A percentile compares a stretch with the other conserved stretches of the same genome.
Conservation (phyloP, 2,329 filamentous ascomycete species). For the Ophiostoma ips region DNA sequence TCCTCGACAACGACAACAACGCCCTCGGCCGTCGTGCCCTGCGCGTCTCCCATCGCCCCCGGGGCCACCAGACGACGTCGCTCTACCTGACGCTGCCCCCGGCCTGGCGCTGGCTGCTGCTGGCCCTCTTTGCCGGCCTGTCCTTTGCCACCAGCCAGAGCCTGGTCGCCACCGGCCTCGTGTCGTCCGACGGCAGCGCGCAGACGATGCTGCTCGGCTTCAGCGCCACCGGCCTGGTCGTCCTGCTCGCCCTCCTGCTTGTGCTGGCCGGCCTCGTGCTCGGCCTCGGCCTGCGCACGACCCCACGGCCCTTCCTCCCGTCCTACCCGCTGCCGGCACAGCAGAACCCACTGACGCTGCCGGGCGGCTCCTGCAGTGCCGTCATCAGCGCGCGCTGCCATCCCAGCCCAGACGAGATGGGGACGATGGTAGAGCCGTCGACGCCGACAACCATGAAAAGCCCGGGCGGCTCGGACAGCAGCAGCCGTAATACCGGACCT, state of each 20-base stretch:
- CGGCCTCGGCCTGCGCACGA: slow-evolving; percentile 27
- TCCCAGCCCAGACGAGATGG: slow-evolving; percentile 18
- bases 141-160: slow-evolving; percentile 33
- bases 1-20: not conserved
- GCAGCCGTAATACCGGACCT: not conserved
- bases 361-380: slow-evolving; percentile 35
- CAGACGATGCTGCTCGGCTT: slow-evolving; percentile 25
- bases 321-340: slow-evolving; percentile 11
- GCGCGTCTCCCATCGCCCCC: slow-evolving; percentile 30
- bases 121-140: slow-evolving; percentile 29
- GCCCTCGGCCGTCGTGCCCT: slow-evolving; percentile 20
- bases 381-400: slow-evolving; percentile 38
- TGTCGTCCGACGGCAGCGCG: slow-evolving; percentile 5
- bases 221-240: slow-evolving; percentile 28
- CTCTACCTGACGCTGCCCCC: slow-evolving; percentile 37
- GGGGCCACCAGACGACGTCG: slow-evolving; percentile 31
- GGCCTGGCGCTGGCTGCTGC: slow-evolving; percentile 29
- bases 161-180: slow-evolving; percentile 20
- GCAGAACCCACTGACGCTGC: slow-evolving; percentile 34
- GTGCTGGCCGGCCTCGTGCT: slow-evolving; percentile 22
- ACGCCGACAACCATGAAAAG: too few relatives aligned
- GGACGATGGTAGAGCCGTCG: too few relatives aligned
- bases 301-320: slow-evolving; percentile 15
- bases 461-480: slow-evolving; percentile 10
- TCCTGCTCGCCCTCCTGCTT: slow-evolving; percentile 27